phyloP scores from a whole-genome alignment of 768 basidiomycete genomes.

The Lactarius hengduanensis region DNA sequence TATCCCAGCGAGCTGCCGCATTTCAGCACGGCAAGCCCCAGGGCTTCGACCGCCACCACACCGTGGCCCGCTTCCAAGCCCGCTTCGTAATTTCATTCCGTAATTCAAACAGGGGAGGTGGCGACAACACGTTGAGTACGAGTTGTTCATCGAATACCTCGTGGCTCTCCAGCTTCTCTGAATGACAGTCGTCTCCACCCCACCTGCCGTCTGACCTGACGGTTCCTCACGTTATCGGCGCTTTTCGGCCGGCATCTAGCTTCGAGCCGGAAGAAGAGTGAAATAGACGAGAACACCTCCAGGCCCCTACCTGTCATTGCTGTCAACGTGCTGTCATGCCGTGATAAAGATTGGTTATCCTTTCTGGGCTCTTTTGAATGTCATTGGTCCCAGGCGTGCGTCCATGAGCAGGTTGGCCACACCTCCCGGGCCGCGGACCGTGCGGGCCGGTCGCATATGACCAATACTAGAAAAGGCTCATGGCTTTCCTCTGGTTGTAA shows the following conservation, averaged over 20 bases:
- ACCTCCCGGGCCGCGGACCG: background rate
- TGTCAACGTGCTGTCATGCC: background rate
- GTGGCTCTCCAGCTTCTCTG: background rate
- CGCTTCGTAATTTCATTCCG: background rate
- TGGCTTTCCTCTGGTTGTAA: background rate
- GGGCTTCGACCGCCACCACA: background rate
- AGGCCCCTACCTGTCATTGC: background rate
- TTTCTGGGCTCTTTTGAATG: background rate
- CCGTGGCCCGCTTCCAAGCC: no score
- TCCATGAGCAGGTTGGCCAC: no score
- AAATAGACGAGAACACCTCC: background rate
- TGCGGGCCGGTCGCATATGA: background rate
- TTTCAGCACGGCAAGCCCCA: constrained; percentile 5
- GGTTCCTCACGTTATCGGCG: background rate
- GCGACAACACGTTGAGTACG: background rate
- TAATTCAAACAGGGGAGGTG: background rate
- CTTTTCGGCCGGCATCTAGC: background rate
- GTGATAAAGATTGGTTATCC: background rate
- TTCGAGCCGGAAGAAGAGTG: background rate
- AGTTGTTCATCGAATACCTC: background rate
- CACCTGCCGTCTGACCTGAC: background rate
- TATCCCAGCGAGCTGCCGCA: constrained; percentile 5
- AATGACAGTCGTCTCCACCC: background rate
- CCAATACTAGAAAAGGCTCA: background rate
- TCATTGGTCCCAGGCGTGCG: background rate